Percentiles rank a stretch among this genome's conserved stretches.
phyloP scores from a whole-genome alignment of 345 rosid species.

The thale cress (Arabidopsis thaliana) region DNA sequence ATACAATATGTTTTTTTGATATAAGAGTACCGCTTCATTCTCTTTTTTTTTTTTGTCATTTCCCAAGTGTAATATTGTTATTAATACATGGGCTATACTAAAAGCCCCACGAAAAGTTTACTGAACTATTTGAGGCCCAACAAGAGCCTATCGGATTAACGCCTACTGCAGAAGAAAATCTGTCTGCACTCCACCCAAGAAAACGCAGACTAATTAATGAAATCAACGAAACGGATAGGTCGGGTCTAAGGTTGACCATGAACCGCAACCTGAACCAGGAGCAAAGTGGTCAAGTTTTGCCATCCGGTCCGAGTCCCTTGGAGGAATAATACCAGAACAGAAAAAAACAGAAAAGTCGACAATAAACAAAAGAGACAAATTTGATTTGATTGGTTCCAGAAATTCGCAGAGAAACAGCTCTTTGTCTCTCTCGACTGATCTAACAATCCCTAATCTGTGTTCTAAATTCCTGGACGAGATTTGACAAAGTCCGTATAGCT shows the following conservation, averaged over 20 bases:
- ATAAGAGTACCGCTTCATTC: too few relatives aligned
- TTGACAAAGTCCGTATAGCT: conserved; percentile 12
- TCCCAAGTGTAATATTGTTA: too few relatives aligned
- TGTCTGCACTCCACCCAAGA: too few relatives aligned
- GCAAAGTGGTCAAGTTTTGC: conserved; percentile 26
- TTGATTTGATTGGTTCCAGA: conserved; percentile 34
- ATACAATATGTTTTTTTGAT: too few relatives aligned
- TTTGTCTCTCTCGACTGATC: conserved; percentile 38
- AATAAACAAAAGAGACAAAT: not conserved
- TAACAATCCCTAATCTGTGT: conserved; percentile 27
- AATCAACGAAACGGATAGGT: conserved; percentile 19
- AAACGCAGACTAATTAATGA: not conserved
- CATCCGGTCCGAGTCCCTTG: conserved; percentile 26
- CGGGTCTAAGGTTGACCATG: conserved; percentile 17
- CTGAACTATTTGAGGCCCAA: too few relatives aligned
- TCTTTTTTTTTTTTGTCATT: too few relatives aligned
- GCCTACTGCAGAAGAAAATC: too few relatives aligned
- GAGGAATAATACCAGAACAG: not conserved
- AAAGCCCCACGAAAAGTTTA: too few relatives aligned
- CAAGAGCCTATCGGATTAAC: too few relatives aligned
- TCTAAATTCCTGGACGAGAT: not conserved
- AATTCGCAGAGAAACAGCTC: conserved; percentile 36
- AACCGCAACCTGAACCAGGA: conserved; percentile 1
- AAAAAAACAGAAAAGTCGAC: conserved; percentile 9
- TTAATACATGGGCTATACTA: too few relatives aligned